Percentiles rank a stretch among this genome's conserved stretches.
Evolutionary conservation across 179 eudicot genomes (phyloP).

Genomic region (Spergularia azorica): DNA sequence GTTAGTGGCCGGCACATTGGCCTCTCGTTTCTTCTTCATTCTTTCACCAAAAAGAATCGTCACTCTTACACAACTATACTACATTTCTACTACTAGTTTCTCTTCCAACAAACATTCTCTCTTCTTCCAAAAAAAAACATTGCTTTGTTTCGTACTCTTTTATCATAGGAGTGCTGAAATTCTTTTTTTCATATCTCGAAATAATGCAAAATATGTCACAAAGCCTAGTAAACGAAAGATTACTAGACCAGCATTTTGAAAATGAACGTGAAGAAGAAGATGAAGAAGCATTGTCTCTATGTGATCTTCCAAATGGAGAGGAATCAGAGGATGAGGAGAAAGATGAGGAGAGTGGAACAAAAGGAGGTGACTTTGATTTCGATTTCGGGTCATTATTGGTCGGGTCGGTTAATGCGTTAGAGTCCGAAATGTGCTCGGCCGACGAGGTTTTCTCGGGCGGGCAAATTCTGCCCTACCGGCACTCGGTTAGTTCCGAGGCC

Average conservation of each 20-base stretch:
- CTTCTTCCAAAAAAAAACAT: neutral
- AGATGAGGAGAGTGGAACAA: conserved; percentile 17
- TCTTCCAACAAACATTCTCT: too few relatives aligned
- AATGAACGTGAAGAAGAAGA: conserved; percentile 43
- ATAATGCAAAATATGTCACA: neutral
- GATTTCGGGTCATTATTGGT: conserved; percentile 46
- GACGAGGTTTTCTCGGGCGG: conserved; percentile 83
- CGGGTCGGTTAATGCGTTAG: conserved; percentile 27
- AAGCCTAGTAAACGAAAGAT: conserved; percentile 13
- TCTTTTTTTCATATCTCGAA: neutral
- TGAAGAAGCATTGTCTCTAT: conserved; percentile 73
- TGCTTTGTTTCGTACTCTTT: neutral
- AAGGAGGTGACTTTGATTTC: conserved; percentile 24
- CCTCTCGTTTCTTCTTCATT: conserved; percentile 7
- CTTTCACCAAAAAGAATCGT: neutral
- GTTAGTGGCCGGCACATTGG: conserved; percentile 34
- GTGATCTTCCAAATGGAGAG: conserved; percentile 58
- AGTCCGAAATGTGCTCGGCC: conserved; percentile 73
- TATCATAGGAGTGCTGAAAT: neutral
- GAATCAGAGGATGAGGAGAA: conserved; percentile 17
- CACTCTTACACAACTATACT: neutral
- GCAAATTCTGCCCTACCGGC: conserved; percentile 69
- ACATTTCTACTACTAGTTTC: conserved; percentile 2
- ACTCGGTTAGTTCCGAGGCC: conserved; percentile 63
- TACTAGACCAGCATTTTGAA: conserved; percentile 14